Evolutionary conservation across 108 stramenopile genomes (phyloP), one percentile per base, ranked within the genome.

Genomic region (Cylindrotheca fusiformis): DNA sequence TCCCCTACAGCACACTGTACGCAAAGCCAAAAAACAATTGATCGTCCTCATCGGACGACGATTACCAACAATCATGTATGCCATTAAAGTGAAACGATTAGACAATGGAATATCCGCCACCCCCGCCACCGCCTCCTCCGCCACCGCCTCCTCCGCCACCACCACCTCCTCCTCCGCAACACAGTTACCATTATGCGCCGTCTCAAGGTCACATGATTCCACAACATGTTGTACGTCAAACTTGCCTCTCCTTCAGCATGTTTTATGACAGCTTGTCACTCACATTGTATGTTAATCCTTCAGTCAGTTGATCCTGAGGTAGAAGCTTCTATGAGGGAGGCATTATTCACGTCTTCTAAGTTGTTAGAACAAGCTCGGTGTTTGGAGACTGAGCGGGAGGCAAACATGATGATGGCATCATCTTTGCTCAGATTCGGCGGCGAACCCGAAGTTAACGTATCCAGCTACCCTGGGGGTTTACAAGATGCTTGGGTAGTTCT

Each of bases 401-500:
- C 87, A 32, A 74, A 82, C 46, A 32, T 66, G 14, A 48, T 87
- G 1, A 67, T 89, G 33, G 79, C 85, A 22, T 61, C 86, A 2
- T 78, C 84, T 8, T 58, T 93, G 25, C 58, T 89, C 1, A 23
- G 70, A 1, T 22, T 59, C 24, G 49, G 45, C 2, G 57, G 30
- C 25, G 50, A 48, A 28, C 28, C 31, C 24, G 33, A 52, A 53
- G 58, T 61, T 48, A 68, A 68, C 49, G 55, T 76, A 49, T 65
- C 65, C 32, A 29, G 67, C 69, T 46, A 84, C 1, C 86, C 91
- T 8, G 82, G 85, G 18, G 87, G 79, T 18, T 79, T 87, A 3
- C 79, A 78, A 47, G 87, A 88, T 74, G 87, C 87, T 0, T 85
- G 84, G 81, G 27, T 65, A 5, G 60, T 79, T 14, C 22, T 91